Evolutionary conservation across 352 stramenopile species (phyloP).

Genomic region (Phytophthora cryptogea): DNA sequence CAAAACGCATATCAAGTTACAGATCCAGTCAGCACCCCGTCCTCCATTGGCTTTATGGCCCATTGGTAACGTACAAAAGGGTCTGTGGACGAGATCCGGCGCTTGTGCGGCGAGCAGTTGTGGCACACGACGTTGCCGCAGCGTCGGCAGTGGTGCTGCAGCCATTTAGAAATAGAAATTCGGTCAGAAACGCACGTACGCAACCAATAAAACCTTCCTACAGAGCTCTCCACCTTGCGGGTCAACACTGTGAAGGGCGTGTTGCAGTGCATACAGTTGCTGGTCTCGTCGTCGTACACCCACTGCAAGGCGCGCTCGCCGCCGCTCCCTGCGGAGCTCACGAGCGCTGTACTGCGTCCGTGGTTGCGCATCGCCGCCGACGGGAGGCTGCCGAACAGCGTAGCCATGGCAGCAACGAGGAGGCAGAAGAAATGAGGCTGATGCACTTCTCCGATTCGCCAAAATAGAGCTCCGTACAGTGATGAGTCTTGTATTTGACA

Average conservation of each 20-base stretch:
- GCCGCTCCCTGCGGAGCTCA: slow-evolving; percentile 26
- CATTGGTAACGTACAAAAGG: slow-evolving; percentile 64
- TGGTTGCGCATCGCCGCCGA: slow-evolving; percentile 59
- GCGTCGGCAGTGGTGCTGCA: slow-evolving; percentile 79
- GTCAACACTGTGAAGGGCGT: slow-evolving; percentile 83
- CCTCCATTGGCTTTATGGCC: background rate
- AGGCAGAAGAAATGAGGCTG: slow-evolving; percentile 8
- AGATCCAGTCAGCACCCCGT: slow-evolving; percentile 5
- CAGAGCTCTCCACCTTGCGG: slow-evolving; percentile 53
- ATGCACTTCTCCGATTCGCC: slow-evolving; percentile 4
- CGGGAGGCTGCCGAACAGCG: slow-evolving; percentile 74
- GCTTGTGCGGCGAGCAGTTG: slow-evolving; percentile 88
- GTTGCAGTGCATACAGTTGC: slow-evolving; percentile 90
- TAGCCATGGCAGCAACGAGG: slow-evolving; percentile 47
- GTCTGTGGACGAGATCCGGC: slow-evolving; percentile 78
- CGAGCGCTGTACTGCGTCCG: slow-evolving; percentile 45
- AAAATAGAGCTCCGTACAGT: background rate
- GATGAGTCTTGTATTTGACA: too few species aligned
- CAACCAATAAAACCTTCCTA: too few species aligned
- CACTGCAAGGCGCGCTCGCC: slow-evolving; percentile 75
- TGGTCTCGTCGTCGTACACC: slow-evolving; percentile 85
- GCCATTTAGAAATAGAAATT: slow-evolving; percentile 7
- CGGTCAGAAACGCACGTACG: background rate
- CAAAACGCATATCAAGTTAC: slow-evolving; percentile 5
- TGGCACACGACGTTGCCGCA: slow-evolving; percentile 87